Evolutionary conservation across 2,329 filamentous ascomycete species (phyloP), one percentile per base, ranked within the genome.

Genomic region (Alternaria sp.): DNA sequence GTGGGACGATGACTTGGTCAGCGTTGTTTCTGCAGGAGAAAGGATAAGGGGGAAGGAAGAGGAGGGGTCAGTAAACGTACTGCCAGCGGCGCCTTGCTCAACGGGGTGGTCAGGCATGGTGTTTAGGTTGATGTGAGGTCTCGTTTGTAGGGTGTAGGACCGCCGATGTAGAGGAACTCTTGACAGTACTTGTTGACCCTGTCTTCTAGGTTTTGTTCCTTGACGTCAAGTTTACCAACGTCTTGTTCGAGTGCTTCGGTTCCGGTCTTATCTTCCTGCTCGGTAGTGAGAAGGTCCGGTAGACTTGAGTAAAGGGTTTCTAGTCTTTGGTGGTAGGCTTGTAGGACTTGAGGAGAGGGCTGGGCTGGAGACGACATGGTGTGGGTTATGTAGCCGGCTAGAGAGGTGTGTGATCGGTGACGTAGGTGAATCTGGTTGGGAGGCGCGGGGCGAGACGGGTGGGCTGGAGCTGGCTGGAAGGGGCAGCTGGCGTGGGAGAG

Each of bases 51-150:
- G 32, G 1, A 7, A 14, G 14, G 30, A 5, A 32, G 11, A 12
- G 30, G 9, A 32, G 1, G 30, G 9, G 30, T 4, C 30, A 12
- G 8, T 32, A 1, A 12, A 77, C 78, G 49, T 75, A 82, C 80
- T 77, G 55, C 78, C 76, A 51, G 63, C 62, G 52, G 78, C 70
- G 53, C 73, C 70, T 61, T 81, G 79, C 67, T 82, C 79, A 65
- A 77, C 74, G 53, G 78, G 76, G 64, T 79, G 78, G 63, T 76
- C 75, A 56, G 80, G 80, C 80, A 82, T 81, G 32, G 47, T 64
- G 71, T 53, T 59, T 72, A 32, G 22, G 59, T 54, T 57, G 65
- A 42, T 57, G 61, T 26, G 26, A 20, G 49, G n/a, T 44, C 32
- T 51, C 44, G 6, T 49, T 51, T 55, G 32, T 64, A 59, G 22